Conservation (phyloP, 1,284 basidiomycete genomes). For the Schizopora paradoxa region DNA sequence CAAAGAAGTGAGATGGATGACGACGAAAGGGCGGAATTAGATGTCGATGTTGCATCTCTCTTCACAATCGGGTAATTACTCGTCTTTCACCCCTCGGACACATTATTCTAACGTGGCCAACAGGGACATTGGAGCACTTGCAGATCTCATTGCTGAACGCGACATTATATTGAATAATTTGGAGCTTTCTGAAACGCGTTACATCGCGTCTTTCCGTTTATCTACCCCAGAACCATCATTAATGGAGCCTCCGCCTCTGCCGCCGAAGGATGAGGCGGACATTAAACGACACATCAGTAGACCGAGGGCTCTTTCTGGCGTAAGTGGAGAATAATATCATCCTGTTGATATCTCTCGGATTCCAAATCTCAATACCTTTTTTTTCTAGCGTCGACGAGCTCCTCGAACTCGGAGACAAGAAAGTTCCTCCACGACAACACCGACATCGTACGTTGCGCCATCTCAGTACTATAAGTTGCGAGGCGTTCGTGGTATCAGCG, state of each 20-base stretch:
- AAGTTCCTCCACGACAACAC: slow-evolving; percentile 60
- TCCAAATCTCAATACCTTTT: neutral
- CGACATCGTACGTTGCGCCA: slow-evolving; percentile 72
- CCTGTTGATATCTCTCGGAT: too few species aligned
- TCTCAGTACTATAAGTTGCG: slow-evolving; percentile 71
- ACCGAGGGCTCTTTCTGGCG: slow-evolving; percentile 47
- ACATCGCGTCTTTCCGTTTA: slow-evolving; percentile 70
- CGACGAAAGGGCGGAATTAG: slow-evolving; percentile 40
- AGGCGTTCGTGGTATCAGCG: slow-evolving; percentile 52
- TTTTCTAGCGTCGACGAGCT: slow-evolving; percentile 29
- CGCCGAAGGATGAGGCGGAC: slow-evolving; percentile 29
- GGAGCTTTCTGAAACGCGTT: slow-evolving; percentile 72
- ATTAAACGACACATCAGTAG: slow-evolving; percentile 57
- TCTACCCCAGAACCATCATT: slow-evolving; percentile 59
- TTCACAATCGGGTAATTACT: slow-evolving; percentile 65
- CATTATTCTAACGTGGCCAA: slow-evolving; percentile 7
- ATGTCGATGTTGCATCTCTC: slow-evolving; percentile 63
- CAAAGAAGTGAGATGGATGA: slow-evolving; percentile 29
- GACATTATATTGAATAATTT: slow-evolving; percentile 69
- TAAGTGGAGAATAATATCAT: slow-evolving; percentile 18
- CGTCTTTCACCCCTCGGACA: slow-evolving; percentile 2
- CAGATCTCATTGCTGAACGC: slow-evolving; percentile 62
- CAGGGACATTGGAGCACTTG: slow-evolving; percentile 65
- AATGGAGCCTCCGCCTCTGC: slow-evolving; percentile 36
- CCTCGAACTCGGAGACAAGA: slow-evolving; percentile 47